Base-by-base conservation (phyloP, 2,329 filamentous ascomycete genomes). In the Fusarium sp. region DNA sequence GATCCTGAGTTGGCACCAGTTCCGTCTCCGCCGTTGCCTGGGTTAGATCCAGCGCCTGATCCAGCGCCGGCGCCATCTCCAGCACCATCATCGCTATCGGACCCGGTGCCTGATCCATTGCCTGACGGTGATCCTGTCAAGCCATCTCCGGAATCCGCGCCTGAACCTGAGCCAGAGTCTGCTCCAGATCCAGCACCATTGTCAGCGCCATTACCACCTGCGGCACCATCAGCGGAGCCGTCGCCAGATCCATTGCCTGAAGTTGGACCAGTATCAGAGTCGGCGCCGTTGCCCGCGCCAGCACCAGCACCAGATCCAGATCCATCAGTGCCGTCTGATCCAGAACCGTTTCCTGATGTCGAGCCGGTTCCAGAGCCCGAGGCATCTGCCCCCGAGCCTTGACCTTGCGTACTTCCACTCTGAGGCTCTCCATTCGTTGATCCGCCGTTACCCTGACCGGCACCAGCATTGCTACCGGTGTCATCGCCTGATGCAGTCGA, bases 341-440 rank as follows among this genome's bases (percentile, higher is more conserved):
- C 48, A 11, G 52, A 26, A 14, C 39, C 44, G 8, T 10, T 42
- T 11, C 45, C 49, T 19, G 49, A 26, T n/a, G 60, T 7, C 12
- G 58, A 18, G 13, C n/a, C 43, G 12, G 58, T 34, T 13, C 34
- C 42, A 13, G 42, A 3, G 13, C 14, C 30, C 13, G 42, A 12
- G 2, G 14, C 9, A 19, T 34, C 42, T 26, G 14, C 39, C 4
- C 25, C 54, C 9, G 61, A 37, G 7, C 54, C 54, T 21, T 49
- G n/a, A 9, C 54, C 54, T 42, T 65, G 61, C 21, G n/a, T 37
- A n/a, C 60, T 52, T 1, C 61, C 61, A 16, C 19, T 45, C 37
- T 61, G 48, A 2, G 55, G 6, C 7, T 21, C 34, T 8, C 43
- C 37, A 10, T 63, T 26, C 6, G 44, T 31, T n/a, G 58, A 34